phyloP scores from a whole-genome alignment of 768 basidiomycete genomes.

The Boletus subcaerulescens region DNA sequence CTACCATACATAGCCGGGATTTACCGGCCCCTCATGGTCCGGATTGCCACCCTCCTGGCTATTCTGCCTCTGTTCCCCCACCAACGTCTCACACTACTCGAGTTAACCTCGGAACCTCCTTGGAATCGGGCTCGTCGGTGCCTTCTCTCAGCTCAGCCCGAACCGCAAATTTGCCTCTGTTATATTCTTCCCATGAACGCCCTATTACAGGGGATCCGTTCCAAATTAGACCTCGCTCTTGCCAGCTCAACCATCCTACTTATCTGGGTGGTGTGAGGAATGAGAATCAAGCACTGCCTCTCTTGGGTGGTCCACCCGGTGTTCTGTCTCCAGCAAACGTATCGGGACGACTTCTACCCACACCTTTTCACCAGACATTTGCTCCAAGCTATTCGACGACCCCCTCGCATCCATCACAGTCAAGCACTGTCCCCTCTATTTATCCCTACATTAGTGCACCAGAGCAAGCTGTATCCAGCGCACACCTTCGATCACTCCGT shows the following conservation, averaged over 20 bases:
- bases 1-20: constrained; percentile 32
- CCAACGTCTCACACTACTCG: constrained; percentile 16
- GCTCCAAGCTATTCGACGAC: constrained; percentile 21
- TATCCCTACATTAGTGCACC: constrained; percentile 13
- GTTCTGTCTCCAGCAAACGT: constrained; percentile 3
- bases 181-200: constrained; percentile 6
- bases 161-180: constrained; percentile 1
- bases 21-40: constrained; percentile 13
- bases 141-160: constrained; percentile 6
- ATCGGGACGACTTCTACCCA: constrained; percentile 4
- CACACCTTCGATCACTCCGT: constrained; percentile 7
- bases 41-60: background rate
- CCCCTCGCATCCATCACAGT: constrained; percentile 10
- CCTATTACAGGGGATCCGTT: constrained; percentile 30
- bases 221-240: constrained; percentile 48
- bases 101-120: constrained; percentile 29
- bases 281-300: constrained; percentile 16
- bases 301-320: background rate
- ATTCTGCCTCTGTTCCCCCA: constrained; percentile 30
- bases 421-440: constrained; percentile 7
- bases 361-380: constrained; percentile 15
- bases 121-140: constrained; percentile 31
- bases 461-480: constrained; percentile 7
- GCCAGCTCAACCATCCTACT: constrained; percentile 40
- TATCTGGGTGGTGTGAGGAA: constrained; percentile 12